Evolutionary conservation across 495 filamentous ascomycete species (phyloP).

Genomic region (Hypoxylon subgilvum): DNA sequence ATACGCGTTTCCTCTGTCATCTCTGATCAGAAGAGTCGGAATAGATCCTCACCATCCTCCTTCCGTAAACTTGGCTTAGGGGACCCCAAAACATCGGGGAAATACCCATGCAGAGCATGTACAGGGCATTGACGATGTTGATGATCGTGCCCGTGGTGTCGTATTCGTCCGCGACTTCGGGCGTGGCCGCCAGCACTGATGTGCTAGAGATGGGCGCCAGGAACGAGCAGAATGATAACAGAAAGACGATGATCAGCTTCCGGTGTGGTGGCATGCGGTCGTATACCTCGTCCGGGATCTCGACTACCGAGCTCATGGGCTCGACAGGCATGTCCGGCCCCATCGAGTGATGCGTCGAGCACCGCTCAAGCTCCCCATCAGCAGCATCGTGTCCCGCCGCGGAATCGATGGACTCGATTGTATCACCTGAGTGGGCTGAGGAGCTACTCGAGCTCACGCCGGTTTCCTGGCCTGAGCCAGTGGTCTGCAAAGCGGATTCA

Average conservation of each 20-base stretch:
- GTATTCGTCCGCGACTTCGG: conserved; percentile 69
- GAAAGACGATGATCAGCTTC: conserved; percentile 66
- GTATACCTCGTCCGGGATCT: conserved; percentile 55
- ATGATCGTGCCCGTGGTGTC: conserved; percentile 67
- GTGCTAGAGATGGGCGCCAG: conserved; percentile 72
- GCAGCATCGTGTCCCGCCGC: conserved; percentile 7
- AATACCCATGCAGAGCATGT: conserved; percentile 73
- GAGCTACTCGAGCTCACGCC: conserved; percentile 16
- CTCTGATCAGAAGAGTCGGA: background rate
- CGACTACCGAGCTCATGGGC: conserved; percentile 48
- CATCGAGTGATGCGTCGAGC: conserved; percentile 42
- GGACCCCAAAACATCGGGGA: conserved; percentile 72
- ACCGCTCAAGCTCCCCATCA: conserved; percentile 30
- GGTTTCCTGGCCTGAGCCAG: background rate
- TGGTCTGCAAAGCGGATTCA: background rate
- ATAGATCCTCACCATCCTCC: conserved; percentile 58
- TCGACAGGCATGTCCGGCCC: conserved; percentile 47
- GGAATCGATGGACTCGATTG: conserved; percentile 15
- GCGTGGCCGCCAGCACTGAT: conserved; percentile 70
- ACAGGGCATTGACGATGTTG: conserved; percentile 72
- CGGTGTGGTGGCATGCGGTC: conserved; percentile 60
- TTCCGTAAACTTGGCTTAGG: conserved; percentile 69
- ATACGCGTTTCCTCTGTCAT: background rate
- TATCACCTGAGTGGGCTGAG: conserved; percentile 28
- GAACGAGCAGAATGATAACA: conserved; percentile 71